A percentile compares a stretch with the other conserved stretches of the same genome.
phyloP scores from a whole-genome alignment of 2,329 filamentous ascomycete genomes.

The Talaromyces piceae region DNA sequence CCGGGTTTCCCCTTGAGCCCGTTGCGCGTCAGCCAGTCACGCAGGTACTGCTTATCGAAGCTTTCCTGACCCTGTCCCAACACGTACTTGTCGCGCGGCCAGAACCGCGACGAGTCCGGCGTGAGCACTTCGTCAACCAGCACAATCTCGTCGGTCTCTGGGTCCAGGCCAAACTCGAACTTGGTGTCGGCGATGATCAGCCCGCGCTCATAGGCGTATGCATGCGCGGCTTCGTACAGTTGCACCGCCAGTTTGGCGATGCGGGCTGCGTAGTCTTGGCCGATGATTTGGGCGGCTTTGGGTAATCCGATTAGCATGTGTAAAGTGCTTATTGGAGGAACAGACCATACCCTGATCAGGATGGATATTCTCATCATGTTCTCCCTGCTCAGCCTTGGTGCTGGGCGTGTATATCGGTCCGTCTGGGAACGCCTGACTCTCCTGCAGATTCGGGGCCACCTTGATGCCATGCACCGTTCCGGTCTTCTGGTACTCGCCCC shows the following conservation, averaged over 20 bases:
- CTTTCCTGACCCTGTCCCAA: slow-evolving; percentile 69
- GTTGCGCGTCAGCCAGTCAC: slow-evolving; percentile 70
- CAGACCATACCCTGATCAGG: slow-evolving; percentile 50
- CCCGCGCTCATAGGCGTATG: slow-evolving; percentile 46
- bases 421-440: slow-evolving; percentile 61
- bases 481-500: slow-evolving; percentile 65
- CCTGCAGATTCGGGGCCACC: slow-evolving; percentile 59
- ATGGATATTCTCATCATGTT: slow-evolving; percentile 80
- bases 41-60: slow-evolving; percentile 80
- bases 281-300: slow-evolving; percentile 54
- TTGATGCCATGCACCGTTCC: slow-evolving; percentile 75
- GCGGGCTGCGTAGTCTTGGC: slow-evolving; percentile 54
- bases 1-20: slow-evolving; percentile 69
- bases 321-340: not conserved
- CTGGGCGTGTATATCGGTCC: slow-evolving; percentile 69
- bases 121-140: slow-evolving; percentile 81
- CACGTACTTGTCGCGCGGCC: slow-evolving; percentile 66
- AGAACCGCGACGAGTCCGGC: slow-evolving; percentile 79
- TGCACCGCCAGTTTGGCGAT: slow-evolving; percentile 59
- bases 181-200: slow-evolving; percentile 75
- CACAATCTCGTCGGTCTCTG: slow-evolving; percentile 58
- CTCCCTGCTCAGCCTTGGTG: slow-evolving; percentile 74
- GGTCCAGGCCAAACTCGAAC: slow-evolving; percentile 67
- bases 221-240: slow-evolving; percentile 52
- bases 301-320: slow-evolving; percentile 5